Base-by-base conservation (phyloP, 371 early-diverging fungal species). In the Zychaea mexicana region DNA sequence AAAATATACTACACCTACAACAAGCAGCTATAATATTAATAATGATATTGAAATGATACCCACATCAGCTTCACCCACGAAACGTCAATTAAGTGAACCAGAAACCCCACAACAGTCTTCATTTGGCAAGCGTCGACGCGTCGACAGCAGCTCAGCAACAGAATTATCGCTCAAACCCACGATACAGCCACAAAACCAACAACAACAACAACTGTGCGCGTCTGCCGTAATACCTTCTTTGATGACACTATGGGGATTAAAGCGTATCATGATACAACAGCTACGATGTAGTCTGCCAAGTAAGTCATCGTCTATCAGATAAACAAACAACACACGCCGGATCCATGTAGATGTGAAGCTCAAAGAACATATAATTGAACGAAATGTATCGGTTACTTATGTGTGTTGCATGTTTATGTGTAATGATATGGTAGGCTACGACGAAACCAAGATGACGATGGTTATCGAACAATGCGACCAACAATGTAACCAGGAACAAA, bases 161-260 rank as follows among this genome's bases (percentile, higher is more conserved):
- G 26, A 33, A 28, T n/a, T 19, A 2, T 36, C 8, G 9, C 24
- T 12, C 31, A 15, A 36, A 30, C 6, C 6, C 46, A 46, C n/a
- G n/a, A n/a, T n/a, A n/a, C n/a, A n/a, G n/a, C n/a, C n/a, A n/a
- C n/a, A n/a, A n/a, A n/a, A n/a, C 2, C 30, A 1, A 28, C 60
- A 60, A 33, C 31, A 39, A 52, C 6, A 42, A 12, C 45, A 45
- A 13, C 22, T 33, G 17, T 19, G 10, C n/a, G 46, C 17, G 9
- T 58, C 59, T 15, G 45, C 45, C 7, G 27, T 38, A 27, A 28
- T 27, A n/a, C 45, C 45, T 19, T 36, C 38, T 26, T 42, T 45
- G 19, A 13, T 17, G 9, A 58, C 59, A 45, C 17, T 58, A 24
- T 58, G 59, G 59, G 59, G 59, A 1, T 24, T 27, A 12, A 58